Evolutionary conservation across 164 flowering plant species (phyloP).

Genomic region (Annona cherimola): DNA sequence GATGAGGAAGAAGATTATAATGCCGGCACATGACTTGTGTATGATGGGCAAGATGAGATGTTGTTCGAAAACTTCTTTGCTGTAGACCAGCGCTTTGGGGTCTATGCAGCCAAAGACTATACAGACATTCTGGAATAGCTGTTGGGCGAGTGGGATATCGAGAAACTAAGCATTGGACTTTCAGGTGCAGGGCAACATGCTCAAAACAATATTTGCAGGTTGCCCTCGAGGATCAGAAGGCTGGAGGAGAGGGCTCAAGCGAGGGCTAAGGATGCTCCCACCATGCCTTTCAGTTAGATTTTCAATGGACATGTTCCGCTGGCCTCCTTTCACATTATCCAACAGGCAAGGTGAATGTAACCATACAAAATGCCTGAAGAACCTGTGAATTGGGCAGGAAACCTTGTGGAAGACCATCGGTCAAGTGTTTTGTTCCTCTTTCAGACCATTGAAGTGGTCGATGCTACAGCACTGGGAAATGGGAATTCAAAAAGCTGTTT

Average conservation of each 20-base stretch:
- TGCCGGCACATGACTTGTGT: slow-evolving; percentile 68
- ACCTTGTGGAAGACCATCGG: too few species aligned
- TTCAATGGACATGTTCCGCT: too few species aligned
- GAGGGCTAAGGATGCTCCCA: slow-evolving; percentile 35
- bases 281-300: slow-evolving; percentile 61
- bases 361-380: too few species aligned
- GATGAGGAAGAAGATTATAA: slow-evolving; percentile 55
- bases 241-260: slow-evolving; percentile 43
- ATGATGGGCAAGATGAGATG: slow-evolving; percentile 44
- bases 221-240: slow-evolving; percentile 43
- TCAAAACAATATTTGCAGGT: slow-evolving; percentile 55
- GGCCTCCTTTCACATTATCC: too few species aligned
- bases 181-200: slow-evolving; percentile 58
- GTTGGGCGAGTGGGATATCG: slow-evolving; percentile 62
- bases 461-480: too few species aligned
- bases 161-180: slow-evolving; percentile 48
- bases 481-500: too few species aligned
- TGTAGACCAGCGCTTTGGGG: slow-evolving; percentile 65
- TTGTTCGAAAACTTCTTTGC: slow-evolving; percentile 57
- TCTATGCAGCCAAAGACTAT: slow-evolving; percentile 56
- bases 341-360: too few species aligned
- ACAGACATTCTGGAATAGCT: slow-evolving; percentile 65
- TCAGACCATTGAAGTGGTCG: too few species aligned
- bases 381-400: too few species aligned
- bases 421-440: too few species aligned